These are phyloP conservation scores for Scopulariopsis brevicaulis DNA, from an alignment of 2,329 filamentous ascomycete genomes.

Conservation along the genomic window DNA sequence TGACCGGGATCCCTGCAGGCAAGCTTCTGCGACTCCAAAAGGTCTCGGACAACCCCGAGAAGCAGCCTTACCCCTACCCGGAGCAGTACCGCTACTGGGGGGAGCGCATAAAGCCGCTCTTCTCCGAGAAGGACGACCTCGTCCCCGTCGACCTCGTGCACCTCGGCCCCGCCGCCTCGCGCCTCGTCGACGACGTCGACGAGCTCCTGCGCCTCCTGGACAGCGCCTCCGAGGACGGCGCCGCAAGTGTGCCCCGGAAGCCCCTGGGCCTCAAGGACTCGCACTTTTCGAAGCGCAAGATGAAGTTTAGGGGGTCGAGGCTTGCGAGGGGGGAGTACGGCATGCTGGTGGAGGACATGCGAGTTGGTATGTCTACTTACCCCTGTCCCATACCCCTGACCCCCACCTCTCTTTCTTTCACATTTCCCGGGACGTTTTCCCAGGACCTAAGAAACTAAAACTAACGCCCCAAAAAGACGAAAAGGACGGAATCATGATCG, in stretches of 20 bases:
- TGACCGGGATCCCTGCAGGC: constrained; percentile 1
- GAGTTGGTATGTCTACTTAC: constrained; percentile 17
- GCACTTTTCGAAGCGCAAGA: constrained; percentile 17
- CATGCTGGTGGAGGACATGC: constrained; percentile 68
- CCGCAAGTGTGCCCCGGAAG: constrained; percentile 4
- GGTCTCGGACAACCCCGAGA: constrained; percentile 6
- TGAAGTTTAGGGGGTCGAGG: constrained; percentile 35
- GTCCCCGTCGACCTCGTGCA: constrained; percentile 41
- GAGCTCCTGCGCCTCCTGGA: constrained; percentile 38
- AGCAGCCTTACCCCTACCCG: constrained; percentile 8
- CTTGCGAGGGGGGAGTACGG: constrained; percentile 43
- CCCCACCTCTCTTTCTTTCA: neutral
- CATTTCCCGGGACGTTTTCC: constrained; percentile 8
- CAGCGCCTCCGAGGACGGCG: constrained; percentile 11
- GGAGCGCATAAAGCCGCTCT: constrained; percentile 7
- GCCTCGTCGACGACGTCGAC: constrained; percentile 36
- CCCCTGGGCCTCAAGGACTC: neutral
- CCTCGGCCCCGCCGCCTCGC: constrained; percentile 1
- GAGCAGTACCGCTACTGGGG: constrained; percentile 8
- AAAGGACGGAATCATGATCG: constrained; percentile 34
- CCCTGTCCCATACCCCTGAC: neutral
- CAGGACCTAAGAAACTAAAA: no score
- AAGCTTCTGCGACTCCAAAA: constrained; percentile 10
- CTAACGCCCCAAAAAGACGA: constrained; percentile 16
- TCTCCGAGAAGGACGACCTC: constrained; percentile 18